These are phyloP conservation scores for Xylaria sp. DNA, from an alignment of 2,329 filamentous ascomycete species.

Conservation along the genomic window DNA sequence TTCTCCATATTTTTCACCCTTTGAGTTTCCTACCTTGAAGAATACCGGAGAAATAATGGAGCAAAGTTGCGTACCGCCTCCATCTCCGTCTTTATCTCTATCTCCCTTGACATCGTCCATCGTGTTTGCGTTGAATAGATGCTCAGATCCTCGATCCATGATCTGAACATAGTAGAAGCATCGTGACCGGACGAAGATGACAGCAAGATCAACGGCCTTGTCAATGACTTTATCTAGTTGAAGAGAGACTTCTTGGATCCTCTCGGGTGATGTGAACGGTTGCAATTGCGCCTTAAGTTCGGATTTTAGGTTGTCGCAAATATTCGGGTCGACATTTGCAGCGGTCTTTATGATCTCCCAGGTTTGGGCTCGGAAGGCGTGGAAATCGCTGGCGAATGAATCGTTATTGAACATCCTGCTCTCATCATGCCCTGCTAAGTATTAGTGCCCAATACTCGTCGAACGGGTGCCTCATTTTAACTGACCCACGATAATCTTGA, in stretches of 20 bases:
- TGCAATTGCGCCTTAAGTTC: not conserved
- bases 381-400: not conserved
- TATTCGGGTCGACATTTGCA: not conserved
- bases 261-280: not conserved
- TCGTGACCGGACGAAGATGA: not conserved
- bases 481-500: not conserved
- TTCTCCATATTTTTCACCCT: not conserved
- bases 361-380: not conserved
- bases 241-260: not conserved
- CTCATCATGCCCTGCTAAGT: not conserved
- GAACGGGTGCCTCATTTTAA: not conserved
- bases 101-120: not conserved
- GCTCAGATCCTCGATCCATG: not conserved
- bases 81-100: not conserved
- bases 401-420: not conserved
- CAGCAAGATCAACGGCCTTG: not conserved
- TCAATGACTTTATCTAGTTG: not conserved
- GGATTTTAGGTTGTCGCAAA: not conserved
- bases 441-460: not conserved
- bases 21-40: conserved; percentile 9
- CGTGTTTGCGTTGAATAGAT: not conserved
- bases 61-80: not conserved
- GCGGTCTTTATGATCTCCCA: not conserved
- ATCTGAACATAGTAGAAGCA: not conserved
- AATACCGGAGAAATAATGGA: not conserved